Conservation (phyloP, 768 basidiomycete genomes). For the Lactarius deliciosus region DNA sequence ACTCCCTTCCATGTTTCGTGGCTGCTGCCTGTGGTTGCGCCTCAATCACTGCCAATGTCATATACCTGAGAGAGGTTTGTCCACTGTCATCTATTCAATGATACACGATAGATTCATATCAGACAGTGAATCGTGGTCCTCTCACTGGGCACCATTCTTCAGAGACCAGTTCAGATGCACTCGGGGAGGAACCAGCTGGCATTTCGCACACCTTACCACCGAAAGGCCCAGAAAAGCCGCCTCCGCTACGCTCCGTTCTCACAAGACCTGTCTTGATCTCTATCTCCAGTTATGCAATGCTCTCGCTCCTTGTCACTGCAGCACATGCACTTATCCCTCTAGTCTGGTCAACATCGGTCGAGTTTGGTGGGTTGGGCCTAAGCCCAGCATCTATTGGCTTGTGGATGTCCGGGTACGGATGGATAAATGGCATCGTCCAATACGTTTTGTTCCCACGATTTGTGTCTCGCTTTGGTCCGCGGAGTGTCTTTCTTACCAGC, state of each 20-base stretch:
- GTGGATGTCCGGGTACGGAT: conserved; percentile 39
- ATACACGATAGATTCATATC: not conserved
- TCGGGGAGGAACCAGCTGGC: not conserved
- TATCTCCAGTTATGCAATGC: conserved; percentile 42
- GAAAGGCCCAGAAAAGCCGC: conserved; percentile 11
- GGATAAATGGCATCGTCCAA: conserved; percentile 41
- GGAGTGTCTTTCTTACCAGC: conserved; percentile 34
- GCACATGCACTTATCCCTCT: conserved; percentile 44
- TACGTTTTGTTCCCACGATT: conserved; percentile 39
- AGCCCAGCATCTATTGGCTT: conserved; percentile 40
- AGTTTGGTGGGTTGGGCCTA: conserved; percentile 34
- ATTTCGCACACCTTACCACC: too few relatives aligned
- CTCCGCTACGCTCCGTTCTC: conserved; percentile 36
- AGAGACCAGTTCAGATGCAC: too few relatives aligned
- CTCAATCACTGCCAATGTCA: not conserved
- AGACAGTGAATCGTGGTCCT: not conserved
- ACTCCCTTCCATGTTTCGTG: conserved; percentile 30
- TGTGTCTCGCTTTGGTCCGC: conserved; percentile 39
- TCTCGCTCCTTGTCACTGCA: conserved; percentile 46
- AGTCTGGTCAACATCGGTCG: conserved; percentile 40
- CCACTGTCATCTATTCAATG: not conserved
- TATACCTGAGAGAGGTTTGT: conserved; percentile 10
- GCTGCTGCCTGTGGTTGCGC: not conserved
- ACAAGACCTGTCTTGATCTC: conserved; percentile 39
- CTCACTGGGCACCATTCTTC: not conserved